A percentile compares a stretch with the other conserved stretches of the same genome.
phyloP scores from a whole-genome alignment of 108 stramenopile genomes.

The Conticribra weissflogii region DNA sequence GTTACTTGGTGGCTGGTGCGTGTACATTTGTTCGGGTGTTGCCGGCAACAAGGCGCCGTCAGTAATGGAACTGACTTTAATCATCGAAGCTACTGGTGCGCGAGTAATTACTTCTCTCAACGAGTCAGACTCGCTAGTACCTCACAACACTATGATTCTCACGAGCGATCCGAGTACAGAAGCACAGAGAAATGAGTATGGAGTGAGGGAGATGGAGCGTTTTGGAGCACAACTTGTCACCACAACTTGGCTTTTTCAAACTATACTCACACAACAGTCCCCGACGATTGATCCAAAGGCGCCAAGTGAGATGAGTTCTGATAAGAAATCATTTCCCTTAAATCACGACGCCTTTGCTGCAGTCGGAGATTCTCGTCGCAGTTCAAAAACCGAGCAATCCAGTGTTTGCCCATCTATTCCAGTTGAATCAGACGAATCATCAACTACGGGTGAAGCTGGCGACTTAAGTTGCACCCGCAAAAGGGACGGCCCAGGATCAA shows the following conservation, averaged over 20 bases:
- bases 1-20: slow-evolving; percentile 43
- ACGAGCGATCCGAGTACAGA: slow-evolving; percentile 40
- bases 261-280: slow-evolving; percentile 45
- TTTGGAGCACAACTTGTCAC: slow-evolving; percentile 32
- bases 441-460: slow-evolving; percentile 13
- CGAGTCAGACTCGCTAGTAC: slow-evolving; percentile 8
- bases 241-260: slow-evolving; percentile 39
- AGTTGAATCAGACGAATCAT: slow-evolving; percentile 20
- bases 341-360: no score
- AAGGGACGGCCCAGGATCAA: slow-evolving; percentile 21
- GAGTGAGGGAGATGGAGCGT: slow-evolving; percentile 15
- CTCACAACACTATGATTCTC: slow-evolving; percentile 41
- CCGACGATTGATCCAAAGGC: no score
- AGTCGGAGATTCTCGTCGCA: no score
- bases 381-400: no score
- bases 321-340: no score
- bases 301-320: no score
- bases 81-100: slow-evolving; percentile 63
- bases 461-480: slow-evolving; percentile 2
- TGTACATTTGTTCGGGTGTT: slow-evolving; percentile 61
- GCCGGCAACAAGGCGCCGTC: slow-evolving; percentile 64
- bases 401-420: no score
- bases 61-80: slow-evolving; percentile 44
- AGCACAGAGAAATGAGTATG: slow-evolving; percentile 29
- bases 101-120: slow-evolving; percentile 39